Conservation (phyloP, 2,329 filamentous ascomycete genomes). For the Rhinocladiella mackenziei region DNA sequence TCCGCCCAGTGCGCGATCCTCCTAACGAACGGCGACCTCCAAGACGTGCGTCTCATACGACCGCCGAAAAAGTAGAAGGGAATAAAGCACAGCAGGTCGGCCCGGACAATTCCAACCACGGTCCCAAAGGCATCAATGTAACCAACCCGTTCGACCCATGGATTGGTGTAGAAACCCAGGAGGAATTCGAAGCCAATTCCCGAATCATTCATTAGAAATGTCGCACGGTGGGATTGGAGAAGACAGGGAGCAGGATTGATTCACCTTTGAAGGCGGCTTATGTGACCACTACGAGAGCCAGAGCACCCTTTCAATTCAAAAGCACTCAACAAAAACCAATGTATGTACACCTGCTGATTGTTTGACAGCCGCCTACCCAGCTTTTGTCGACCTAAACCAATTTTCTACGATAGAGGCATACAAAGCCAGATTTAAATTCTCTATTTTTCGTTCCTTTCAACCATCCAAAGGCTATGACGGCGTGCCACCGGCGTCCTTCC, state of each 20-base stretch:
- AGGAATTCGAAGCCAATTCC: constrained; percentile 4
- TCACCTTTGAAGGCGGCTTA: constrained; percentile 6
- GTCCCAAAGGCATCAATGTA: constrained; percentile 4
- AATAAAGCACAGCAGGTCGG: neutral
- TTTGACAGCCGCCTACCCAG: neutral
- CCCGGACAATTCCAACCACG: neutral
- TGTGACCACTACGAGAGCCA: constrained; percentile 1
- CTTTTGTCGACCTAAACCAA: no score
- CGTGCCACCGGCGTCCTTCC: constrained; percentile 38
- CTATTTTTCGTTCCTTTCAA: constrained; percentile 1
- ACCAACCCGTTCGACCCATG: constrained; percentile 2
- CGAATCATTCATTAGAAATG: neutral
- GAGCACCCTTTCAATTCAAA: constrained; percentile 2
- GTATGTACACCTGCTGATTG: neutral
- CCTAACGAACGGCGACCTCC: constrained; percentile 3
- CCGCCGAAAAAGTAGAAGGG: constrained; percentile 2
- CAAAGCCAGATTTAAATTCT: neutral
- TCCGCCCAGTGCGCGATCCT: constrained; percentile 3
- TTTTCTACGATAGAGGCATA: no score
- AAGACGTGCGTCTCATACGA: neutral
- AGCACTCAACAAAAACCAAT: constrained; percentile 1
- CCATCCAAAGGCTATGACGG: neutral
- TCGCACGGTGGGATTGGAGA: no score
- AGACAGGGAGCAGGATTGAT: no score
- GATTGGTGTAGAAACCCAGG: constrained; percentile 8